Evolutionary conservation across 2,329 filamentous ascomycete genomes (phyloP), one percentile per base, ranked within the genome.

Genomic region (Curvularia sp.): DNA sequence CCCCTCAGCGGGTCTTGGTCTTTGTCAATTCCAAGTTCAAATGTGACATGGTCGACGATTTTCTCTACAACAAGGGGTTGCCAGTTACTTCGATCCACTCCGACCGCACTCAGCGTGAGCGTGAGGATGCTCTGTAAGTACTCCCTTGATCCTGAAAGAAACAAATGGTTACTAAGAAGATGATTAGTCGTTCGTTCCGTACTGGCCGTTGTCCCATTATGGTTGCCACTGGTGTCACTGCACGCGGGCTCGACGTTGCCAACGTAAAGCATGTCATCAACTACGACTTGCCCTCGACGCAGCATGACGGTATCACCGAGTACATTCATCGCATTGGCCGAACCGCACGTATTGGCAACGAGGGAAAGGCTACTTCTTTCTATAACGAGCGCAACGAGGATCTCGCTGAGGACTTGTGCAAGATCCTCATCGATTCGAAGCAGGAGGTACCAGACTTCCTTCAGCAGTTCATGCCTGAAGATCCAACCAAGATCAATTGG

Each of bases 291-390:
- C 94, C 94, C 0, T 87, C 83, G 5, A 79, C 83, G 43, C 81
- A 87, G 0, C 85, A 94, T 67, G 93, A 92, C n/a, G 94, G 93
- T 2, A 96, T 97, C 55, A 88, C 91, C 49, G 95, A 98, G 75
- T 99, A 98, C 69, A 88, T 90, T 26, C 95, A 99, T 73, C 92
- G 95, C 12, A 98, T 98, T 73, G 95, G 95, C 62, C 93, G 95
- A 60, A 99, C 95, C 66, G 95, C 91, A 54, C 92, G 95, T 53
- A 97, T 97, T 72, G 95, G 95, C 2, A 91, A 97, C 66, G 84
- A 85, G 44, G 95, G 95, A 18, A 80, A 93, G 5, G 93, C 95
- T 0, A 94, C 91, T 0, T 97, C 94, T 0, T 94, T 99, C 80
- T 98, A 89, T 82, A 92, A 89, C 26, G 88, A 93, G 0, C 81